These are phyloP conservation scores for Fusarium austroafricanum DNA, from an alignment of 2,329 filamentous ascomycete genomes.

Conservation along the genomic window DNA sequence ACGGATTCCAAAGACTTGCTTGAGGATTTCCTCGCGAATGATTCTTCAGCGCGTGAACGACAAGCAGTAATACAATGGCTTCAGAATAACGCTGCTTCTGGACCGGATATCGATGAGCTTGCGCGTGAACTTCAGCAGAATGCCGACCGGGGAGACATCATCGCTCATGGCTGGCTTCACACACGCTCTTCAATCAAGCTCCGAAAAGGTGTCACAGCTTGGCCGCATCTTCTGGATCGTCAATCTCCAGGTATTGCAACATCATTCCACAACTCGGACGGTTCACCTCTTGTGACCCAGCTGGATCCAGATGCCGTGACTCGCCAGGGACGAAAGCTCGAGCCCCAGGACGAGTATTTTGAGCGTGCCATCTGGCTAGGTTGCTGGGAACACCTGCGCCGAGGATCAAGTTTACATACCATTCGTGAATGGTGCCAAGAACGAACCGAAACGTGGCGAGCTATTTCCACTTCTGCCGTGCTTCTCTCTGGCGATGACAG, in stretches of 20 bases:
- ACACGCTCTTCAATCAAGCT: conserved; percentile 91
- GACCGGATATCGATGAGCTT: conserved; percentile 78
- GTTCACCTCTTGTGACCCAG: conserved; percentile 80
- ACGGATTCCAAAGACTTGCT: conserved; percentile 56
- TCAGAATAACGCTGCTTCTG: conserved; percentile 77
- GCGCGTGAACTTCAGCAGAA: conserved; percentile 80
- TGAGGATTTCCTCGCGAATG: conserved; percentile 78
- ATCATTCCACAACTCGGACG: conserved; percentile 68
- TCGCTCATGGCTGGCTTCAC: conserved; percentile 91
- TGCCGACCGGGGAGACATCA: conserved; percentile 82
- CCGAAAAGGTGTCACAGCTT: conserved; percentile 81
- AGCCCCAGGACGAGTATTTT: conserved; percentile 86
- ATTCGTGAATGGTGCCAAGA: conserved; percentile 89
- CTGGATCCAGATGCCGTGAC: conserved; percentile 91
- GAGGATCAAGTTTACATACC: conserved; percentile 78
- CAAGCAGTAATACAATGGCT: conserved; percentile 87
- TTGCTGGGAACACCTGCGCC: conserved; percentile 92
- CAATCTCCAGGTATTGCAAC: conserved; percentile 67
- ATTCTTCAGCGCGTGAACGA: conserved; percentile 81
- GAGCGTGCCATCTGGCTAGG: conserved; percentile 92
- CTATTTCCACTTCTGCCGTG: conserved; percentile 81
- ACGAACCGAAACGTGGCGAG: conserved; percentile 89
- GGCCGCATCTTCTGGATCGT: conserved; percentile 73
- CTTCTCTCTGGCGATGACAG: conserved; percentile 66
- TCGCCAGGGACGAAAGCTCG: conserved; percentile 79